Evolutionary conservation across 2,329 filamentous ascomycete genomes (phyloP), one percentile per base, ranked within the genome.

Genomic region (Madurella fahalii): DNA sequence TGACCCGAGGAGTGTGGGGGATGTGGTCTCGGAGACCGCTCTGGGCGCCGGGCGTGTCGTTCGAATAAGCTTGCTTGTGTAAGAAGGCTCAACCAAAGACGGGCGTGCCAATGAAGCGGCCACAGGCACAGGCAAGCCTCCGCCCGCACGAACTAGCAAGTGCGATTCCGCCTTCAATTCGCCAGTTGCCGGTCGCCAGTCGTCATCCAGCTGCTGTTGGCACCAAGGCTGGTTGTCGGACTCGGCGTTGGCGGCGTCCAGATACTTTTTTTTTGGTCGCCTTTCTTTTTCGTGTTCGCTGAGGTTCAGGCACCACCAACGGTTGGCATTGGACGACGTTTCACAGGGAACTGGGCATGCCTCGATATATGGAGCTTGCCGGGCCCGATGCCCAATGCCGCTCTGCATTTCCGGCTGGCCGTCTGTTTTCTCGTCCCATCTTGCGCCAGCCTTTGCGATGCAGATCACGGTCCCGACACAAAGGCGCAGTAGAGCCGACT

Each of bases 61-160:
- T 50, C 50, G 47, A 58, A 53, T 58, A 59, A 57, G 58, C 54
- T 58, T 55, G 56, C 49, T 40, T 56, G 52, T 52, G 52, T 49
- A 44, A 53, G 50, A 52, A 44, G 47, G 49, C n/a, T 50, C 47
- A 52, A 52, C 54, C 48, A 42, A 42, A 48, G 48, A 31, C 52
- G 25, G 31, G 47, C 58, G 49, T 60, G 58, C 53, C 58, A 58
- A 54, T 61, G 54, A 40, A 48, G 50, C 50, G 48, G 53, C 56
- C 56, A 43, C 53, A 53, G 37, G 48, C 48, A 50, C 41, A 45
- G 47, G 32, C 41, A 40, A 52, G 47, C 45, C 41, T 18, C 41
- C 20, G 31, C 42, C 40, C 52, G 46, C 47, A 48, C n/a, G n/a
- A 47, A 45, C 43, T 30, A 47, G 53, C 47, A 46, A 51, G 43